Conservation (phyloP, 225 moss, liverwort and hornwort genomes). For the Climacium dendroides region DNA sequence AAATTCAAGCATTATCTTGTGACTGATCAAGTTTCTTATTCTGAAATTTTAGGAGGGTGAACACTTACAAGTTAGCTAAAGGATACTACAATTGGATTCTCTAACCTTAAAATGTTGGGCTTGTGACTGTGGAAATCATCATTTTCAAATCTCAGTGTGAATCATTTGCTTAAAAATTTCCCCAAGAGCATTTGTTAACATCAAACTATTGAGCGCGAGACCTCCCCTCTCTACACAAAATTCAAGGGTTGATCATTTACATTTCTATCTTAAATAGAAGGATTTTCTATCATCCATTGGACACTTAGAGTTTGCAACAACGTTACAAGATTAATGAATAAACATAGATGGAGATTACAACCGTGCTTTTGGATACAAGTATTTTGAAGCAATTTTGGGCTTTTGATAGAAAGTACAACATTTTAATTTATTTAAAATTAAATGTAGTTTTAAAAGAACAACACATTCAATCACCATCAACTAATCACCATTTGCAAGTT, state of each 20-base stretch:
- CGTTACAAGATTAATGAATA: background rate
- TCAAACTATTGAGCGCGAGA: fast-evolving
- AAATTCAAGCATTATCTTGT: background rate
- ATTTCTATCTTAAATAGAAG: background rate
- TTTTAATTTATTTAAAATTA: no score
- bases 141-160: fast-evolving
- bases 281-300: no score
- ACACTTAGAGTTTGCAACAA: no score
- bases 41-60: fast-evolving
- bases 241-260: background rate
- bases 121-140: fast-evolving
- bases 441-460: background rate
- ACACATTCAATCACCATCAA: background rate
- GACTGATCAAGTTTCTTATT: background rate
- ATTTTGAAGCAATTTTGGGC: no score
- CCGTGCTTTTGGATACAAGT: background rate
- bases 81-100: background rate
- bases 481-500: background rate
- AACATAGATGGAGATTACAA: background rate
- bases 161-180: background rate
- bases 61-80: background rate
- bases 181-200: background rate
- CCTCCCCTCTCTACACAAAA: background rate
- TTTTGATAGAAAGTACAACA: background rate
- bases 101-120: fast-evolving